Evolutionary conservation across 2,329 filamentous ascomycete species (phyloP).

Genomic region (Tolypocladium tundrense): DNA sequence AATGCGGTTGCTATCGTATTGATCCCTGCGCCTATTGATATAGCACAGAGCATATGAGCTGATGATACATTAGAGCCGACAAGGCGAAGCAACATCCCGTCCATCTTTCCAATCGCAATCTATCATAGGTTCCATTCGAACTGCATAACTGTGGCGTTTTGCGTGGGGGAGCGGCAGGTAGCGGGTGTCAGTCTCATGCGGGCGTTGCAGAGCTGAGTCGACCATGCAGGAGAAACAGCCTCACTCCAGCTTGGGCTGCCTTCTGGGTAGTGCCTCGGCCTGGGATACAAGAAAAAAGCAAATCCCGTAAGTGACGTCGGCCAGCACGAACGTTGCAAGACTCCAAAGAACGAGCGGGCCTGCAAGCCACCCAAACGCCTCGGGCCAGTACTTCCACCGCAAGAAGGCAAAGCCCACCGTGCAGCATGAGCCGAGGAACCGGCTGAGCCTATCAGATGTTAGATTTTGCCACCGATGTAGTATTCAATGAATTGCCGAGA

Average conservation of each 20-base stretch:
- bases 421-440: constrained; percentile 6
- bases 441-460: constrained; percentile 2
- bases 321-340: constrained; percentile 2
- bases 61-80: background rate
- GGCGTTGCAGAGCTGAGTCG: background rate
- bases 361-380: constrained; percentile 5
- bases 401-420: constrained; percentile 6
- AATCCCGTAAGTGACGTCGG: constrained; percentile 4
- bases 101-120: background rate
- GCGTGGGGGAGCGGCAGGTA: background rate
- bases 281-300: constrained; percentile 2
- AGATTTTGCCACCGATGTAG: background rate
- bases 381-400: constrained; percentile 7
- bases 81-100: background rate
- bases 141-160: background rate
- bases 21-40: background rate
- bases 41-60: background rate
- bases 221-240: background rate
- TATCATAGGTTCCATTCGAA: background rate
- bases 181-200: background rate
- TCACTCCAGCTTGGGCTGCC: background rate
- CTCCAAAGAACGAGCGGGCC: constrained; percentile 6
- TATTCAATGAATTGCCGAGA: background rate
- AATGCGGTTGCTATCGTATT: background rate
- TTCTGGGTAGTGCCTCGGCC: background rate